These are phyloP conservation scores for Eimeria acervulina DNA, from an alignment of 169 alveolate species.

Conservation along the genomic window DNA sequence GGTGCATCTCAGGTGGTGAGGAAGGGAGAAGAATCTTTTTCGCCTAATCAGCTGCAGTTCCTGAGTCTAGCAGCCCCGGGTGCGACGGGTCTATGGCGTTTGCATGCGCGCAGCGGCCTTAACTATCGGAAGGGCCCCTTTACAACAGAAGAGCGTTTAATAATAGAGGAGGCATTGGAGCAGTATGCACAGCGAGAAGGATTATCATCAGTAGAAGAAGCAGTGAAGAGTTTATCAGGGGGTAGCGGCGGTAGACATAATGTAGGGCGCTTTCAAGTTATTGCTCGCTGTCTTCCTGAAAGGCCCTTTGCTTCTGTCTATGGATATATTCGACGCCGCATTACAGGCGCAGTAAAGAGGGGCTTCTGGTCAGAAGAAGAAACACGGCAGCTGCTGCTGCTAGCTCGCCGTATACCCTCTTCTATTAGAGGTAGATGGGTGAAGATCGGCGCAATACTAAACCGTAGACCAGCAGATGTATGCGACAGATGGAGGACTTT, in stretches of 20 bases:
- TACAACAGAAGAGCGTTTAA: background rate
- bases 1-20: slow-evolving; percentile 4
- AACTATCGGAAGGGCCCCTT: slow-evolving; percentile 37
- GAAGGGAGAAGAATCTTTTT: background rate
- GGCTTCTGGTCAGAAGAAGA: slow-evolving; percentile 67
- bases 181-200: slow-evolving; percentile 22
- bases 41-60: too few relatives aligned
- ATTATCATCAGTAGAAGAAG: background rate
- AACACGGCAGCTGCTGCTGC: slow-evolving; percentile 19
- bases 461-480: slow-evolving; percentile 56
- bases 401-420: background rate
- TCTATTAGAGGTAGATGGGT: slow-evolving; percentile 49
- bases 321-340: slow-evolving; percentile 52
- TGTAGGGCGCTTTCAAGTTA: slow-evolving; percentile 1
- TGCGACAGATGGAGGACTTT: slow-evolving; percentile 73
- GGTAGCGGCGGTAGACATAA: too few relatives aligned
- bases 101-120: slow-evolving; percentile 57
- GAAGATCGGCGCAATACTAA: slow-evolving; percentile 8
- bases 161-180: slow-evolving; percentile 14
- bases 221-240: background rate
- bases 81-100: slow-evolving; percentile 36
- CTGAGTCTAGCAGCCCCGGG: background rate
- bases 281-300: slow-evolving; percentile 71
- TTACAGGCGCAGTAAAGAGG: background rate
- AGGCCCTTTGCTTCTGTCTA: slow-evolving; percentile 63